Percentiles rank a stretch among this genome's conserved stretches.
phyloP scores from a whole-genome alignment of 306 rosid species.

The Ammopiptanthus mongolicus region DNA sequence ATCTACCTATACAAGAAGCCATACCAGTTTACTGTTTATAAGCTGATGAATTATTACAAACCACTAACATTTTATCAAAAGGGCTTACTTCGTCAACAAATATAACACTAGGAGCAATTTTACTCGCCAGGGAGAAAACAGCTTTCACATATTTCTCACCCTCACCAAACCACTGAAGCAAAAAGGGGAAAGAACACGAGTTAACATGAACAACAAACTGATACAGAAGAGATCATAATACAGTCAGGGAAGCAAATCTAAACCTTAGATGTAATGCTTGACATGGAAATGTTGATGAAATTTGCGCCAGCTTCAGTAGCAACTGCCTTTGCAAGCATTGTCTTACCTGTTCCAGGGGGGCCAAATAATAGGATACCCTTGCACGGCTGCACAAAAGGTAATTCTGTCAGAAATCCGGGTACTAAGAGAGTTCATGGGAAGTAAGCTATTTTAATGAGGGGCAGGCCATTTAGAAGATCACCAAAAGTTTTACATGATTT shows the following conservation, averaged over 20 bases:
- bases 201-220: neutral
- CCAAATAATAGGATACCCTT: conserved; percentile 98
- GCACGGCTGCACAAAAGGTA: conserved; percentile 71
- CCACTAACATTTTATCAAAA: neutral
- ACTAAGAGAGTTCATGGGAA: neutral
- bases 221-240: neutral
- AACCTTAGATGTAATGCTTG: conserved; percentile 99
- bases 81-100: conserved; percentile 84
- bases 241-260: conserved; percentile 6
- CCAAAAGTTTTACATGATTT: neutral
- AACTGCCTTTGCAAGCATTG: conserved; percentile 99
- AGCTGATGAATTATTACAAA: neutral
- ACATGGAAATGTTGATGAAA: conserved; percentile 99
- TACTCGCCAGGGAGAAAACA: conserved; percentile 96
- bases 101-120: conserved; percentile 96
- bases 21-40: neutral
- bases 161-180: conserved; percentile 98
- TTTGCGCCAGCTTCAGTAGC: conserved; percentile 99
- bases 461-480: neutral
- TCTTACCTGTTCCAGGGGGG: conserved; percentile 99
- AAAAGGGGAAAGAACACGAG: conserved; percentile 16
- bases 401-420: conserved; percentile 11
- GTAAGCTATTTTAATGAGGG: neutral
- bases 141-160: conserved; percentile 99
- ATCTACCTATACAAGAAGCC: conserved; percentile 66